phyloP scores from a whole-genome alignment of 495 filamentous ascomycete genomes.

The Tuber indicum region DNA sequence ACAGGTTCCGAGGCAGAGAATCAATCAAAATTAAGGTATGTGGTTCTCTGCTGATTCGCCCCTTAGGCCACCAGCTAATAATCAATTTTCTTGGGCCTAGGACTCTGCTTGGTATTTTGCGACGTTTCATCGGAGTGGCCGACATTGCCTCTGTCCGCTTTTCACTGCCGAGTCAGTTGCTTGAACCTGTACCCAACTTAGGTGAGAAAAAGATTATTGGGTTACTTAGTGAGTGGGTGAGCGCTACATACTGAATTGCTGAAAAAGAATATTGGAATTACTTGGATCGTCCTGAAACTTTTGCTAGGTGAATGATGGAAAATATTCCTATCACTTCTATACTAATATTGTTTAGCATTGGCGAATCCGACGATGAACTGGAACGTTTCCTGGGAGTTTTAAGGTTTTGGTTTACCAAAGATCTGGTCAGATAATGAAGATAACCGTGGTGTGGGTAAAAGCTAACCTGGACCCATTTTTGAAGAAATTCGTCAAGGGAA shows the following conservation, averaged over 20 bases:
- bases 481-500: slow-evolving; percentile 94
- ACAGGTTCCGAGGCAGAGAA: slow-evolving; percentile 37
- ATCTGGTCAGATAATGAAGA: slow-evolving; percentile 54
- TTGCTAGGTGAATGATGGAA: slow-evolving; percentile 56
- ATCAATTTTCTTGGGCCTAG: slow-evolving; percentile 11
- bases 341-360: slow-evolving; percentile 60
- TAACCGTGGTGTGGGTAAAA: neutral
- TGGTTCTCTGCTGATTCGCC: neutral
- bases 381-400: slow-evolving; percentile 89
- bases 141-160: slow-evolving; percentile 95
- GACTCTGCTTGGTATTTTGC: slow-evolving; percentile 38
- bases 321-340: neutral
- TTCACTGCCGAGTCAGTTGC: slow-evolving; percentile 86
- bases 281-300: slow-evolving; percentile 88
- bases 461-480: neutral
- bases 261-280: slow-evolving; percentile 92
- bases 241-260: neutral
- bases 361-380: slow-evolving; percentile 81
- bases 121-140: slow-evolving; percentile 79
- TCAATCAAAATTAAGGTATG: slow-evolving; percentile 40
- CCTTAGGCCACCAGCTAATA: slow-evolving; percentile 10
- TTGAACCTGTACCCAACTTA: slow-evolving; percentile 91
- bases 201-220: slow-evolving; percentile 48
- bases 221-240: slow-evolving; percentile 15
- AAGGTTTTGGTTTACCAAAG: slow-evolving; percentile 98